Conservation (phyloP, 306 rosid genomes). For the Lotus japonicus region DNA sequence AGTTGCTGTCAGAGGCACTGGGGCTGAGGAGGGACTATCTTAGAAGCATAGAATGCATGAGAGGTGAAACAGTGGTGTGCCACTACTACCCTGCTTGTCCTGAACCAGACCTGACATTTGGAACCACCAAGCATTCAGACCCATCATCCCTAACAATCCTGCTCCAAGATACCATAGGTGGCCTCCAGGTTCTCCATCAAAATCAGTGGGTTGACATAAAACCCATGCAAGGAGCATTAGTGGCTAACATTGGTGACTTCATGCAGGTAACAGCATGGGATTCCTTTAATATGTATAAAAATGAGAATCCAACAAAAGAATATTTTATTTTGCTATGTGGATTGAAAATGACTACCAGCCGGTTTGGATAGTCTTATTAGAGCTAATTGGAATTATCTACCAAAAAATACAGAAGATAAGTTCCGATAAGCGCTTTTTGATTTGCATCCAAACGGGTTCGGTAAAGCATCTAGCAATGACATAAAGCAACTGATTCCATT, state of each 20-base stretch:
- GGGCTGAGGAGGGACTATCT: conserved; percentile 48
- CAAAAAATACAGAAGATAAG: too few species aligned
- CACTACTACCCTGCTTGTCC: conserved; percentile 86
- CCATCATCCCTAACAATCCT: conserved; percentile 65
- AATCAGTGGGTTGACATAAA: conserved; percentile 61
- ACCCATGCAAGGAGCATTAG: conserved; percentile 50
- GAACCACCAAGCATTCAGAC: conserved; percentile 74
- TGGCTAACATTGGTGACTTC: conserved; percentile 70
- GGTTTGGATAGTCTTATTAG: too few species aligned
- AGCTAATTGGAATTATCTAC: too few species aligned
- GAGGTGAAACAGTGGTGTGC: conserved; percentile 51
- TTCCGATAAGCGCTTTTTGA: too few species aligned
- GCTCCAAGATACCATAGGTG: conserved; percentile 63
- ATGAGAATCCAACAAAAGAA: background rate
- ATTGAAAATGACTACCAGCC: background rate
- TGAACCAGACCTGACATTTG: conserved; percentile 61
- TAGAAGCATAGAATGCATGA: conserved; percentile 52
- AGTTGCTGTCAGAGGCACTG: conserved; percentile 63
- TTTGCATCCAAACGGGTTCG: too few species aligned
- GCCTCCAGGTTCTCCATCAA: conserved; percentile 70
- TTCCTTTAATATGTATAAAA: background rate
- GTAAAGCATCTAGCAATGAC: background rate
- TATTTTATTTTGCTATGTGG: background rate
- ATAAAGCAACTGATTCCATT: background rate
- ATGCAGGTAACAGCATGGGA: conserved; percentile 47